Percentiles rank a stretch among this genome's conserved stretches.
Evolutionary conservation across 169 alveolate species (phyloP).

Genomic region (Theileria orientalis): DNA sequence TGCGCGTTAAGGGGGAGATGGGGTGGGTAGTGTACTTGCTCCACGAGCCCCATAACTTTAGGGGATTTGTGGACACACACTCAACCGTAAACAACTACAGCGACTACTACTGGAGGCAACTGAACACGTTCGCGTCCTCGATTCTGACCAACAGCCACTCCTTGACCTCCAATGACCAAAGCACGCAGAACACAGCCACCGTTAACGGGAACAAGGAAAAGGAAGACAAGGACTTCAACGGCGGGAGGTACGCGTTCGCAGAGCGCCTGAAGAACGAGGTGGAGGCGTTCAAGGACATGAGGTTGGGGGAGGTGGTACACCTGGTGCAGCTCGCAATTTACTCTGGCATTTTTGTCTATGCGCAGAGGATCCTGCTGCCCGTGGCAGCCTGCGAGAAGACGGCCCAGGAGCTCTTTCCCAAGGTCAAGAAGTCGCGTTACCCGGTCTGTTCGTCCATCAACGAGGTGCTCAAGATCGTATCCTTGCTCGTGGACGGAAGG

Average conservation of each 20-base stretch:
- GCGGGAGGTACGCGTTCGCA: conserved; percentile 79
- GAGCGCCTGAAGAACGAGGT: conserved; percentile 68
- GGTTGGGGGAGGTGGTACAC: conserved; percentile 76
- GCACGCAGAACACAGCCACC: conserved; percentile 11
- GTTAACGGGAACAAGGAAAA: not conserved
- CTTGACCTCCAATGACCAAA: too few relatives aligned
- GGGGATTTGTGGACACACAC: conserved; percentile 76
- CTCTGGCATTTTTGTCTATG: conserved; percentile 74
- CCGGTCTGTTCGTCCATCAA: conserved; percentile 68
- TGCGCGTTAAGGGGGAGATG: conserved; percentile 76
- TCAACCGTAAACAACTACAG: conserved; percentile 64
- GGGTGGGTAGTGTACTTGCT: conserved; percentile 78
- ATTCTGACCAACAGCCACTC: conserved; percentile 61
- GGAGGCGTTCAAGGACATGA: conserved; percentile 68
- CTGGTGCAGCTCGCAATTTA: conserved; percentile 77
- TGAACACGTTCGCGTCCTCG: conserved; percentile 70
- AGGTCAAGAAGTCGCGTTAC: conserved; percentile 60
- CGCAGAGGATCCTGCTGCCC: conserved; percentile 75
- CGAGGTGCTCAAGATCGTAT: conserved; percentile 68
- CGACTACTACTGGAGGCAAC: conserved; percentile 69
- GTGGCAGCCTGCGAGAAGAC: conserved; percentile 78
- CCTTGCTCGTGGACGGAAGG: conserved; percentile 72
- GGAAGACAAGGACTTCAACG: conserved; percentile 65
- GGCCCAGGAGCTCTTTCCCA: conserved; percentile 77
- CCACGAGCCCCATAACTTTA: conserved; percentile 57